Evolutionary conservation across 331 rosid genomes (phyloP).

Genomic region (Quercus tomentella): DNA sequence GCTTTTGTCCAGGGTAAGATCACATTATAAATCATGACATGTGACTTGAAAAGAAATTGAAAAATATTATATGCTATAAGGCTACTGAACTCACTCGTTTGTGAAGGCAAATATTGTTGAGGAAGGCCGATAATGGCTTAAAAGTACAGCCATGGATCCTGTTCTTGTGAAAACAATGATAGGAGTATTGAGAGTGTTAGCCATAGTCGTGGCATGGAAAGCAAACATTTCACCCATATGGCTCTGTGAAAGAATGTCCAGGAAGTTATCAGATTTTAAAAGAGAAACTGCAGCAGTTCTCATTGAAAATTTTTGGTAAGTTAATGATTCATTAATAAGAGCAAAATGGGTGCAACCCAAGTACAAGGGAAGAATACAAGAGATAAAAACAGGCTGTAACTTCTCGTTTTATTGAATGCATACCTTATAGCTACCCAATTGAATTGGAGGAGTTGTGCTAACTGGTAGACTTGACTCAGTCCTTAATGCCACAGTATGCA

Average conservation of each 20-base stretch:
- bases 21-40: background rate
- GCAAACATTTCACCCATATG: slow-evolving; percentile 94
- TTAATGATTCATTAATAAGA: too few relatives aligned
- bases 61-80: background rate
- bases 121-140: slow-evolving; percentile 83
- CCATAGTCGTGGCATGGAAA: slow-evolving; percentile 84
- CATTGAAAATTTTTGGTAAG: background rate
- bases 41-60: background rate
- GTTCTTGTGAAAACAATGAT: slow-evolving; percentile 89
- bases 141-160: slow-evolving; percentile 89
- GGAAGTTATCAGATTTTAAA: slow-evolving; percentile 15
- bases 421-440: slow-evolving; percentile 45
- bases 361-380: too few relatives aligned
- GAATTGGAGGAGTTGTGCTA: slow-evolving; percentile 41
- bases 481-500: slow-evolving; percentile 86
- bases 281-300: background rate
- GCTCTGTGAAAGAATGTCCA: slow-evolving; percentile 51
- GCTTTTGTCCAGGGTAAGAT: background rate
- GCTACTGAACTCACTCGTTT: slow-evolving; percentile 64
- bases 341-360: background rate
- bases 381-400: background rate
- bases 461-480: slow-evolving; percentile 61
- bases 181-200: slow-evolving; percentile 71
- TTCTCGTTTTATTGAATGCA: slow-evolving; percentile 6
- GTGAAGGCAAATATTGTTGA: slow-evolving; percentile 97